phyloP scores from a whole-genome alignment of 805 yeast species.

The Candida namnaoensis region DNA sequence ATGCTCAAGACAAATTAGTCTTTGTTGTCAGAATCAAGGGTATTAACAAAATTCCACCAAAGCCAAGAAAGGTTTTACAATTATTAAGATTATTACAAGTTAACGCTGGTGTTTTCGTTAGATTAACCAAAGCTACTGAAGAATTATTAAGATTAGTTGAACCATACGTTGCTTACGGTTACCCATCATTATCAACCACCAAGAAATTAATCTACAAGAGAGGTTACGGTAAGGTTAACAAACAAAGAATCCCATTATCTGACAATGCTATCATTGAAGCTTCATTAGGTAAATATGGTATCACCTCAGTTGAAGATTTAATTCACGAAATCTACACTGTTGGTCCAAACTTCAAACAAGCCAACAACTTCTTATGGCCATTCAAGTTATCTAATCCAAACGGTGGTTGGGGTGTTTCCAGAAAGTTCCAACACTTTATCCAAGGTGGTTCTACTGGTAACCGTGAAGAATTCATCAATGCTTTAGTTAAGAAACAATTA shows the following conservation, averaged over 20 bases:
- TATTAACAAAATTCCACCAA: slow-evolving; percentile 97
- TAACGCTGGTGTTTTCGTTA: slow-evolving; percentile 92
- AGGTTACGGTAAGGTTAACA: slow-evolving; percentile 95
- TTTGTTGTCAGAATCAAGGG: slow-evolving; percentile 99
- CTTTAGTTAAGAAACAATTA: slow-evolving; percentile 57
- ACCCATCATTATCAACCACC: slow-evolving; percentile 88
- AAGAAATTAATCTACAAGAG: slow-evolving; percentile 95
- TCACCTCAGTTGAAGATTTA: slow-evolving; percentile 85
- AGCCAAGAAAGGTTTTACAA: slow-evolving; percentile 98
- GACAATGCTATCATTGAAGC: slow-evolving; percentile 88
- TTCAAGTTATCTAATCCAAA: slow-evolving; percentile 93
- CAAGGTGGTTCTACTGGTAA: slow-evolving; percentile 99
- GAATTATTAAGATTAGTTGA: slow-evolving; percentile 91
- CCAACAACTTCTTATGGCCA: slow-evolving; percentile 97
- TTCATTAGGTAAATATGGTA: slow-evolving; percentile 86
- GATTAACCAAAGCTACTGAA: slow-evolving; percentile 90
- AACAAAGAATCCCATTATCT: slow-evolving; percentile 86
- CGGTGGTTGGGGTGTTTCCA: slow-evolving; percentile 96
- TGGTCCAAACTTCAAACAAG: slow-evolving; percentile 98
- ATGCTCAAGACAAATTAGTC: slow-evolving; percentile 90
- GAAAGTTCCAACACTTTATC: slow-evolving; percentile 95
- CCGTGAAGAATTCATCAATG: slow-evolving; percentile 94
- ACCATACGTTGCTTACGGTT: slow-evolving; percentile 96
- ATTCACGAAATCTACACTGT: slow-evolving; percentile 94
- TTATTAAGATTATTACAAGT: slow-evolving; percentile 88